Base-by-base conservation (phyloP, 2,329 filamentous ascomycete species). In the Epichloe coenophiala region DNA sequence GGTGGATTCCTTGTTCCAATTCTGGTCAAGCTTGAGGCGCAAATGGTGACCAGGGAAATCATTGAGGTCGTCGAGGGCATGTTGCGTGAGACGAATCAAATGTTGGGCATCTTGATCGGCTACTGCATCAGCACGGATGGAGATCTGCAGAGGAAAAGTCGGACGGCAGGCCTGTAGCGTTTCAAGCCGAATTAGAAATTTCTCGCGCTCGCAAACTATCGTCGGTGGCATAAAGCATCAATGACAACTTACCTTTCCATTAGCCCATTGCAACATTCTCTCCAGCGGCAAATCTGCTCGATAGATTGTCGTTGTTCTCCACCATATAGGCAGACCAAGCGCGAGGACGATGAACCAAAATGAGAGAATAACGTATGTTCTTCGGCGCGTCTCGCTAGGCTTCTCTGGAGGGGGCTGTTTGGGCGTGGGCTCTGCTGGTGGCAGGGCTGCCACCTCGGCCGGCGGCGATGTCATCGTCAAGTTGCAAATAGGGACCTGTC, bases 301-400 rank as follows among this genome's bases (percentile, higher is more conserved):
- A 66, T 95, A 90, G 50, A 97, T 95, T 0, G 86, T 85, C 4
- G 93, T 98, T 0, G 93, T 97, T 65, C 82, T 83, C 82, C 88
- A 94, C 93, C 93, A 98, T 77, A 95, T 84, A 51, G 93, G 93
- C 57, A 98, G 66, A 3, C 93, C 93, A 5, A 98, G 70, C 33
- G 84, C 77, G 6, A 95, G 64, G 6, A 95, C 87, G 38, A 97
- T 81, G 5, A 81, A 72, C 93, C 93, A 98, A 67, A 96, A 97
- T 8, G 91, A 91, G 54, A 86, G 65, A 55, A 98, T 82, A 47
- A 97, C 84, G 55, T 75, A 74, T 45, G 80, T 79, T 50, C 93
- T 83, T 52, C 84, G 79, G 62, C 78, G 79, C 48, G 84, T 72
- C 55, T 84, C 81, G 57, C 83, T 75, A 19, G 77, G 69, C 56